Conservation (phyloP, 2,329 filamentous ascomycete species). For the Microsporum audouinii region DNA sequence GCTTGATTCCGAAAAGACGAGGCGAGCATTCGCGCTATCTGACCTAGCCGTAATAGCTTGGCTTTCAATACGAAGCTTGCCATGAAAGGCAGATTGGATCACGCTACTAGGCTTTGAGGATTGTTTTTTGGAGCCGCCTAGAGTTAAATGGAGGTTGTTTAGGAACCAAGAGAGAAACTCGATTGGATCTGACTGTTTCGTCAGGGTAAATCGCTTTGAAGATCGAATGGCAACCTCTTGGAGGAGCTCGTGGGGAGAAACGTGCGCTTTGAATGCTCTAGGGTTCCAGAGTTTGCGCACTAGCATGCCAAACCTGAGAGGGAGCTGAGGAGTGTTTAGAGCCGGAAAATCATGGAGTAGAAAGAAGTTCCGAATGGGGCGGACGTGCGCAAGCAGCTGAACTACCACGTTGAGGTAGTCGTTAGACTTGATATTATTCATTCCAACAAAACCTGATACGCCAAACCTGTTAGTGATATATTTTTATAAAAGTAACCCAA, state of each 20-base stretch:
- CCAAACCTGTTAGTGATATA: neutral
- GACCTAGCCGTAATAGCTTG: constrained; percentile 88
- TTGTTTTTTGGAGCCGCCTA: constrained; percentile 82
- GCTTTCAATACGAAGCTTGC: constrained; percentile 79
- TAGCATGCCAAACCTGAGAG: constrained; percentile 75
- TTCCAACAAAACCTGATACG: constrained; percentile 67
- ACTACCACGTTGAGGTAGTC: constrained; percentile 96
- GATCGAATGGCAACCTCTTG: constrained; percentile 87
- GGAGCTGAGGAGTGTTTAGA: constrained; percentile 60
- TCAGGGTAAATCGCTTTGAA: constrained; percentile 84
- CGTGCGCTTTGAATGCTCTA: constrained; percentile 88
- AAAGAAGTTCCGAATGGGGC: constrained; percentile 81
- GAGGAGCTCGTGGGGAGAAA: constrained; percentile 91
- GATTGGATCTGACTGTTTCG: constrained; percentile 83
- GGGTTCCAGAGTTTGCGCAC: constrained; percentile 98
- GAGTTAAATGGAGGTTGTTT: constrained; percentile 82
- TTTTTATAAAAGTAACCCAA: no score
- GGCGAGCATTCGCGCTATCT: constrained; percentile 64
- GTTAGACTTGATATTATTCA: constrained; percentile 99
- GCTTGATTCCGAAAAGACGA: constrained; percentile 86
- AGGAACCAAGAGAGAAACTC: constrained; percentile 97
- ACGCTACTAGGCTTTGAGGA: constrained; percentile 56
- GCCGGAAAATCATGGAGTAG: constrained; percentile 68
- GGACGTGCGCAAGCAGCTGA: constrained; percentile 80
- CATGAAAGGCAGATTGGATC: constrained; percentile 87